phyloP scores from a whole-genome alignment of 2,329 filamentous ascomycete species.

The Emmonsiellopsis sp. region DNA sequence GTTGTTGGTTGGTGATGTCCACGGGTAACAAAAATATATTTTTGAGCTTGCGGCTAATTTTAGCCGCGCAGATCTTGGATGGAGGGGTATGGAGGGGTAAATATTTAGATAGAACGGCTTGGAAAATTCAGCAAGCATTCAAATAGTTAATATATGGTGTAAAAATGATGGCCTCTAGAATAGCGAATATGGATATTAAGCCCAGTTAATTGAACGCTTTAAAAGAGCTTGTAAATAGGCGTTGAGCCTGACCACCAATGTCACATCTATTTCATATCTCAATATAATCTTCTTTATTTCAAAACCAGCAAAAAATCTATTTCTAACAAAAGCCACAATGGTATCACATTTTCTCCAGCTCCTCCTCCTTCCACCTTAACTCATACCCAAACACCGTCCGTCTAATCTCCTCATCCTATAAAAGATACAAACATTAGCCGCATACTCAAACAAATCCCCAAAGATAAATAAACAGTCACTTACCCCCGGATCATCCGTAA shows the following conservation, averaged over 20 bases:
- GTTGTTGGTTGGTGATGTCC: not conserved
- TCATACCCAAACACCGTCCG: slow-evolving; percentile 76
- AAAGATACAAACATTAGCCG: not conserved
- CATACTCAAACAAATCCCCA: not conserved
- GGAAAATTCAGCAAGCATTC: too few species aligned
- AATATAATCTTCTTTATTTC: not conserved
- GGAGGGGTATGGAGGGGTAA: not conserved
- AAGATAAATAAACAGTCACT: slow-evolving; percentile 19
- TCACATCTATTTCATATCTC: not conserved
- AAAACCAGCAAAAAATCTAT: not conserved
- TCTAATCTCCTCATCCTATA: slow-evolving; percentile 63
- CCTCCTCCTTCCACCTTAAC: slow-evolving; percentile 51
- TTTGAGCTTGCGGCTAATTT: slow-evolving; percentile 1
- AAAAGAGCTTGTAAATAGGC: too few species aligned
- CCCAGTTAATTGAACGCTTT: too few species aligned
- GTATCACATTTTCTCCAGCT: slow-evolving; percentile 14
- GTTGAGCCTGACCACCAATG: not conserved
- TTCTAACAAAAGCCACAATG: not conserved
- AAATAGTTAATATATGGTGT: not conserved
- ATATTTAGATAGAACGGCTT: not conserved
- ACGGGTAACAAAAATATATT: not conserved
- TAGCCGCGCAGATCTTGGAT: not conserved
- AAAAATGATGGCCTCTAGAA: not conserved
- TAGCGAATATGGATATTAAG: too few species aligned
- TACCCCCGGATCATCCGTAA: slow-evolving; percentile 75